Base-by-base conservation (phyloP, 1,284 basidiomycete genomes). In the Cutaneotrichosporon cavernicola region DNA sequence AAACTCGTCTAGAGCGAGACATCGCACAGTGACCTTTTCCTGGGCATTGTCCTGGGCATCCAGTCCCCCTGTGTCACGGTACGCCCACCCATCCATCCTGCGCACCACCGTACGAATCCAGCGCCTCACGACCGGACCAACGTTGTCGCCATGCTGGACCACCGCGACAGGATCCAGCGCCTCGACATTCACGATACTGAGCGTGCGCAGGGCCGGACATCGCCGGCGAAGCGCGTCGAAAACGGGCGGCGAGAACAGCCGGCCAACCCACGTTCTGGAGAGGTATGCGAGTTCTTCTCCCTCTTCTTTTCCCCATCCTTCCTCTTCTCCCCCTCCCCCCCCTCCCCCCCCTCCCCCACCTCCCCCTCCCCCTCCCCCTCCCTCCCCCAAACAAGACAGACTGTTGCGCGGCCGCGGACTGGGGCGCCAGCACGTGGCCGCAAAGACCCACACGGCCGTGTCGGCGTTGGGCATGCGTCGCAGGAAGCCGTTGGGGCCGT, bases 361-460 rank as follows among this genome's bases (percentile, higher is more conserved):
- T n/a, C n/a, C n/a, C n/a, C 52, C 9, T n/a, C 52, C 31, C 16
- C 16, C 18, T 16, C 34, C 7, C 10, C 4, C 53, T 14, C n/a
- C 2, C 21, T n/a, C 32, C 18, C 21, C 32, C 34, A 18, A 18
- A 7, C 22, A 11, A 7, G 53, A n/a, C n/a, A n/a, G n/a, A n/a
- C n/a, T n/a, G n/a, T n/a, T n/a, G n/a, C n/a, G n/a, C n/a, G n/a
- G n/a, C n/a, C n/a, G n/a, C n/a, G n/a, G n/a, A 10, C 50, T 38
- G 5, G 62, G 62, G 2, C 62, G 56, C 62, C 62, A 63, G 10
- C 13, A 10, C n/a, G 14, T 22, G 4, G 43, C 53, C 8, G 43
- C 53, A 18, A 49, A 62, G 13, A 62, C 53, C 21, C 56, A 62
- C 5, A 56, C 43, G 32, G 57, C 16, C 13, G 21, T 18, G 32